phyloP scores from a whole-genome alignment of 768 basidiomycete genomes.

The Dendrothele bispora region DNA sequence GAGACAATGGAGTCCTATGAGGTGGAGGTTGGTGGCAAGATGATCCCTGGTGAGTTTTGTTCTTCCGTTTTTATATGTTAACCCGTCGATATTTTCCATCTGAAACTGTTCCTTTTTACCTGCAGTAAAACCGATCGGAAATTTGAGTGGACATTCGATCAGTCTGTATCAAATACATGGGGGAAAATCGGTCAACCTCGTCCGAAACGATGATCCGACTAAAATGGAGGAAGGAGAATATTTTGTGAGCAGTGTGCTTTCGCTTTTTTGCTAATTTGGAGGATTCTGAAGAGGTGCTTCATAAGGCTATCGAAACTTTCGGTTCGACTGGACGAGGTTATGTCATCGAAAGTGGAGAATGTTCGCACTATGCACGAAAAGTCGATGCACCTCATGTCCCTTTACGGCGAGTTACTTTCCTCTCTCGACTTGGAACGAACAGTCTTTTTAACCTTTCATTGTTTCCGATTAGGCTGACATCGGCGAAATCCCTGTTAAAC shows the following conservation, averaged over 20 bases:
- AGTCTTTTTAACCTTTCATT: constrained; percentile 2
- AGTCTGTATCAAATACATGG: constrained; percentile 90
- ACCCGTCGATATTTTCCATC: constrained; percentile 35
- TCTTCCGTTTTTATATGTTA: not conserved
- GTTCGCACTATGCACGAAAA: constrained; percentile 86
- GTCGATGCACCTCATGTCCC: constrained; percentile 69
- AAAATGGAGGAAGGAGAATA: constrained; percentile 99
- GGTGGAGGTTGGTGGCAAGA: constrained; percentile 84
- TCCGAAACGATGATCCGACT: constrained; percentile 85
- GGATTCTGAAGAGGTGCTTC: too few relatives aligned
- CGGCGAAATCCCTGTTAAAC: constrained; percentile 83
- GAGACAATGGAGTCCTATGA: constrained; percentile 99
- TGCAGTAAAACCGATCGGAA: constrained; percentile 94
- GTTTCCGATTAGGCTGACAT: constrained; percentile 81
- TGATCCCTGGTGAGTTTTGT: constrained; percentile 62
- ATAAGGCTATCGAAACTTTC: constrained; percentile 98
- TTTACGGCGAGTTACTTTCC: constrained; percentile 54
- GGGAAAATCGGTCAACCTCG: constrained; percentile 87
- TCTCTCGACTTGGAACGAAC: constrained; percentile 1
- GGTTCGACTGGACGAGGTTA: constrained; percentile 93
- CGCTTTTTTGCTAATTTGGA: too few relatives aligned
- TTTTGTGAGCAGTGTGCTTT: too few relatives aligned
- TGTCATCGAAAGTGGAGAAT: constrained; percentile 85
- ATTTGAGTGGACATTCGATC: constrained; percentile 94
- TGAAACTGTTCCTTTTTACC: too few relatives aligned